Evolutionary conservation across 2,329 filamentous ascomycete genomes (phyloP).

Genomic region (Paracorniculantispora psalliotae): DNA sequence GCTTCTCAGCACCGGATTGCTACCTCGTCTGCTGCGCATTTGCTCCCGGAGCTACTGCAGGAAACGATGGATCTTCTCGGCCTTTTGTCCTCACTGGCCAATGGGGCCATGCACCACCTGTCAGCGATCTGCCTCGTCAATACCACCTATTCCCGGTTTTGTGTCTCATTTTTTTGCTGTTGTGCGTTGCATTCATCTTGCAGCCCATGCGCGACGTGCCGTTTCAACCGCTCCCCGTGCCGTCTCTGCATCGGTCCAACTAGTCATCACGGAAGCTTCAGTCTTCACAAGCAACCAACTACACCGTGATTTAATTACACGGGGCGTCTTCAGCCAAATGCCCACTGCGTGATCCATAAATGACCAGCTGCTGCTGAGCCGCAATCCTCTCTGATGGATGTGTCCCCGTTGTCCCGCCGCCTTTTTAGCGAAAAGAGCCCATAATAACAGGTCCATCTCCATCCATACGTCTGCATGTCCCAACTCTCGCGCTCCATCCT

Average conservation of each 20-base stretch:
- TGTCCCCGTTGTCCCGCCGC: no score
- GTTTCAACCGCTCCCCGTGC: not conserved
- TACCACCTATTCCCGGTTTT: conserved; percentile 6
- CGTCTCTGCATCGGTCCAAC: no score
- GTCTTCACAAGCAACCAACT: no score
- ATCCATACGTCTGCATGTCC: not conserved
- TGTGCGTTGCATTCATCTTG: not conserved
- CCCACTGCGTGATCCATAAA: conserved; percentile 1
- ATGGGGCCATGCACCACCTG: not conserved
- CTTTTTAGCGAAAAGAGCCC: no score
- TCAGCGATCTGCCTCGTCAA: conserved; percentile 5
- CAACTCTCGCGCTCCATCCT: not conserved
- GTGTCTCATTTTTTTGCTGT: not conserved
- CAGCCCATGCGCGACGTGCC: not conserved
- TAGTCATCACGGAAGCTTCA: no score
- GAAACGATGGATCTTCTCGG: not conserved
- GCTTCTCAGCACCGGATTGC: not conserved
- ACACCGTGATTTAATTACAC: not conserved
- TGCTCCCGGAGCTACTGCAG: no score
- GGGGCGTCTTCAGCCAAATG: not conserved
- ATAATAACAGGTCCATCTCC: not conserved
- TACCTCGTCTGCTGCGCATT: no score
- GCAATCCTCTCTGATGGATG: no score
- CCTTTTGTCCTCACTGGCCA: not conserved
- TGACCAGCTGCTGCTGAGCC: not conserved